Percentiles rank a stretch among this genome's conserved stretches.
Conservation (phyloP, 306 rosid genomes). For the Medicago ruthenica region DNA sequence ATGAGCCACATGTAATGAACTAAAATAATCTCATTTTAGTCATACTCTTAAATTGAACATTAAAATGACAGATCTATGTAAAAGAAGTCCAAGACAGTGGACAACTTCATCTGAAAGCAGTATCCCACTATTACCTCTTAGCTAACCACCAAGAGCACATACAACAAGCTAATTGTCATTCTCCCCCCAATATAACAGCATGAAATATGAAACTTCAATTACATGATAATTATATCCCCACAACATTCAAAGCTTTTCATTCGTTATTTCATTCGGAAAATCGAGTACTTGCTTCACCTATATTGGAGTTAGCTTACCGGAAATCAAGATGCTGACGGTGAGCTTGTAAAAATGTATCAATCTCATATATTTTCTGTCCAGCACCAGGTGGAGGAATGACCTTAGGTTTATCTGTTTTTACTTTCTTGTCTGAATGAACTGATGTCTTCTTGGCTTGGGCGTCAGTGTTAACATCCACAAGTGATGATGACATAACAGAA, state of each 20-base stretch:
- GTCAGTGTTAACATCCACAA: constrained; percentile 46
- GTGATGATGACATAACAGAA: constrained; percentile 47
- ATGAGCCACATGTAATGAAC: constrained; percentile 16
- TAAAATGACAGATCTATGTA: constrained; percentile 1
- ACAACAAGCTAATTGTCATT: constrained; percentile 20
- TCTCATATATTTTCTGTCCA: constrained; percentile 83
- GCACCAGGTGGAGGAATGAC: constrained; percentile 76
- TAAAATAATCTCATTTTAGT: constrained; percentile 8
- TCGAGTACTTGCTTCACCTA: constrained; percentile 29
- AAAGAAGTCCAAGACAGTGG: constrained; percentile 16
- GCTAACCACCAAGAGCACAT: constrained; percentile 12
- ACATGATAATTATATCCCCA: constrained; percentile 10
- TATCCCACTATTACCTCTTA: constrained; percentile 8
- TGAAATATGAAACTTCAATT: constrained; percentile 25
- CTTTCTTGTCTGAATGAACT: constrained; percentile 44
- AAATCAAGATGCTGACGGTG: constrained; percentile 78
- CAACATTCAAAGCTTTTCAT: constrained; percentile 13
- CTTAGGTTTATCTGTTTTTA: constrained; percentile 44
- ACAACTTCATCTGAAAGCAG: background rate
- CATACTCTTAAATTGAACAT: constrained; percentile 21
- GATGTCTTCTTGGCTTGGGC: constrained; percentile 52
- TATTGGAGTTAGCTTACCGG: constrained; percentile 66
- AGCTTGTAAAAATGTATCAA: constrained; percentile 67
- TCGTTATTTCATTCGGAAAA: constrained; percentile 35
- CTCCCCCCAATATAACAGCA: background rate